Conservation (phyloP, 768 basidiomycete species). For the Trametes villosa region DNA sequence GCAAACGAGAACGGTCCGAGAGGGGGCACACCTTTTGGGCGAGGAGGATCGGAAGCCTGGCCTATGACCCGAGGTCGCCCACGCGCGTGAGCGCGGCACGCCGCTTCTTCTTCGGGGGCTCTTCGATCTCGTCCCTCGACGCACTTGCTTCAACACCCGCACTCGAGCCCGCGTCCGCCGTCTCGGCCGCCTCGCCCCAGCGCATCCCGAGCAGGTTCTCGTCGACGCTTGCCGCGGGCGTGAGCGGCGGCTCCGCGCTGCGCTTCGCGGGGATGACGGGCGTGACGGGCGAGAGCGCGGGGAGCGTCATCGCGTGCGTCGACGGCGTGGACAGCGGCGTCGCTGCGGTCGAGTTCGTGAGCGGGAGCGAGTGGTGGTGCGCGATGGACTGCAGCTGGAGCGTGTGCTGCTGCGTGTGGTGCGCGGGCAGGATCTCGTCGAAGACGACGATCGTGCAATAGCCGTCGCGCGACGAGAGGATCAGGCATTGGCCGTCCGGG, state of each 20-base stretch:
- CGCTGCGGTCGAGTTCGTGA: slow-evolving; percentile 27
- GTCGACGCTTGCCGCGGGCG: slow-evolving; percentile 37
- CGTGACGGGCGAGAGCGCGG: slow-evolving; percentile 23
- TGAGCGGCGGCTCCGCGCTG: slow-evolving; percentile 39
- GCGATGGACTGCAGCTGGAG: slow-evolving; percentile 92
- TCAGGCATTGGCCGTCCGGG: slow-evolving; percentile 89
- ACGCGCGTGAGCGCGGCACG: slow-evolving; percentile 74
- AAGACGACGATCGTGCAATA: slow-evolving; percentile 96
- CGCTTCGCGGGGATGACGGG: slow-evolving; percentile 38
- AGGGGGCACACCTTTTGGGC: too few species aligned
- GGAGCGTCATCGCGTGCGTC: slow-evolving; percentile 27
- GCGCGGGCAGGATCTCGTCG: slow-evolving; percentile 88
- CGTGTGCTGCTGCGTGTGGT: slow-evolving; percentile 90
- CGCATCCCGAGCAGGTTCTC: slow-evolving; percentile 21
- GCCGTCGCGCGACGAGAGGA: slow-evolving; percentile 92
- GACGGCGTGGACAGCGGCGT: slow-evolving; percentile 35
- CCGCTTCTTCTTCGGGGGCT: slow-evolving; percentile 86
- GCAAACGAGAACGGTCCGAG: too few species aligned
- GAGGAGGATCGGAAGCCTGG: too few species aligned
- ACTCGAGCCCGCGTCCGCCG: slow-evolving; percentile 29
- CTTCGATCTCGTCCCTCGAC: slow-evolving; percentile 34
- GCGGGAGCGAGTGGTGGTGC: slow-evolving; percentile 66
- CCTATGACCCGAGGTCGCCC: slow-evolving; percentile 50
- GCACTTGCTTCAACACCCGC: too few species aligned
- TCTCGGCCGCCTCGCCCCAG: slow-evolving; percentile 11